phyloP scores from a whole-genome alignment of 345 rosid genomes.

The Viola odorata region DNA sequence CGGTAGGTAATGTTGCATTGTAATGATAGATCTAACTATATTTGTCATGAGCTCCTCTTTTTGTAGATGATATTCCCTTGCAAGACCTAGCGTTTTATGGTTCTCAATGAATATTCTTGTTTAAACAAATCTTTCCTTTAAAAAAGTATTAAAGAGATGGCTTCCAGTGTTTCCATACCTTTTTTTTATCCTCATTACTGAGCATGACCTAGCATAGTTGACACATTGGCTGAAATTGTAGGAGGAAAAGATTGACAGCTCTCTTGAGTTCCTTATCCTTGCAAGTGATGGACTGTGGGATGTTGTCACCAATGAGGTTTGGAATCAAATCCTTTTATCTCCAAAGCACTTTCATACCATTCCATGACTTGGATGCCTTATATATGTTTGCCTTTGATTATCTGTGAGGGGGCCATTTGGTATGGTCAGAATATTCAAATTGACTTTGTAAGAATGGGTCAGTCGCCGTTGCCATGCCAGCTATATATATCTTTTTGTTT shows the following conservation, averaged over 20 bases:
- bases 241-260: slow-evolving; percentile 90
- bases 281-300: slow-evolving; percentile 99
- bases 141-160: neutral
- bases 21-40: too few relatives aligned
- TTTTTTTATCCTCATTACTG: neutral
- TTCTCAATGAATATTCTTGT: neutral
- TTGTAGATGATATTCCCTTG: too few relatives aligned
- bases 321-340: neutral
- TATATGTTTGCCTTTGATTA: neutral
- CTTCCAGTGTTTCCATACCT: neutral
- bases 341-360: neutral
- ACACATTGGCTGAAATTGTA: slow-evolving; percentile 33
- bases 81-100: neutral
- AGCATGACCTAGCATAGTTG: neutral
- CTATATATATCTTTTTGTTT: neutral
- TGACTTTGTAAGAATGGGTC: neutral
- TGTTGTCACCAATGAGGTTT: slow-evolving; percentile 93
- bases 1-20: too few relatives aligned
- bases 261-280: slow-evolving; percentile 97
- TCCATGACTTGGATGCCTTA: neutral
- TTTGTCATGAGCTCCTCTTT: too few relatives aligned
- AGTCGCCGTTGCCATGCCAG: too few relatives aligned
- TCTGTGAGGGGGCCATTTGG: neutral
- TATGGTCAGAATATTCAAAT: neutral
- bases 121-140: neutral